Evolutionary conservation across 192 early-diverging fungal species (phyloP).

Genomic region (Lobosporangium transversale): DNA sequence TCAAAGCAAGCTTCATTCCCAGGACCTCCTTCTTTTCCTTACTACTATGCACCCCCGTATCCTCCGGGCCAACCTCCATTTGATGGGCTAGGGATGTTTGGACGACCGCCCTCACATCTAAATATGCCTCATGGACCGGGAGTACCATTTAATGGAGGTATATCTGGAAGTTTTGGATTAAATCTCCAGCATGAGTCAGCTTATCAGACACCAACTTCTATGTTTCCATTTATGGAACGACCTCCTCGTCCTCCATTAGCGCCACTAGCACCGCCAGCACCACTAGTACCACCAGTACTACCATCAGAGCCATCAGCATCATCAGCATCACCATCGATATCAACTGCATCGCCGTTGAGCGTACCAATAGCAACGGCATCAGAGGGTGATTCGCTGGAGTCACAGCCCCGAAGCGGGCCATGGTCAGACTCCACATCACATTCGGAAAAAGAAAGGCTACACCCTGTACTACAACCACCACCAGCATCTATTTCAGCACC

Average conservation of each 20-base stretch:
- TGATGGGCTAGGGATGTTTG: background rate
- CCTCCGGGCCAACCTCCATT: too few relatives aligned
- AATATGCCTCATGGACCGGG: background rate
- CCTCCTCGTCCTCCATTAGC: constrained; percentile 1
- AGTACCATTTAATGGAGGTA: background rate
- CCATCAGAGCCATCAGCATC: background rate
- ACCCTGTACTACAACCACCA: background rate
- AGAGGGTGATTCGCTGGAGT: too few relatives aligned
- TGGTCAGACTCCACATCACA: background rate
- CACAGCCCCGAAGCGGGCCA: background rate
- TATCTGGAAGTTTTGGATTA: constrained; percentile 5
- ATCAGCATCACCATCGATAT: constrained; percentile 3
- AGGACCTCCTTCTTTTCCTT: background rate
- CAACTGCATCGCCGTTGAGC: background rate
- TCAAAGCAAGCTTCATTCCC: background rate
- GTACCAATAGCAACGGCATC: too few relatives aligned
- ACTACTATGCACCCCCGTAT: too few relatives aligned
- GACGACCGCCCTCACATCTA: background rate
- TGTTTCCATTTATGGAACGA: background rate
- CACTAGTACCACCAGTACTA: background rate
- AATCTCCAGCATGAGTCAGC: background rate
- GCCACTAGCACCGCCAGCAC: background rate
- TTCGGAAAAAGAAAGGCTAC: background rate
- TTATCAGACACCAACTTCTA: background rate
- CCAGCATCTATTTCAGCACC: constrained; percentile 11